Base-by-base conservation (phyloP, 1,284 basidiomycete genomes). In the Grifola frondosa region DNA sequence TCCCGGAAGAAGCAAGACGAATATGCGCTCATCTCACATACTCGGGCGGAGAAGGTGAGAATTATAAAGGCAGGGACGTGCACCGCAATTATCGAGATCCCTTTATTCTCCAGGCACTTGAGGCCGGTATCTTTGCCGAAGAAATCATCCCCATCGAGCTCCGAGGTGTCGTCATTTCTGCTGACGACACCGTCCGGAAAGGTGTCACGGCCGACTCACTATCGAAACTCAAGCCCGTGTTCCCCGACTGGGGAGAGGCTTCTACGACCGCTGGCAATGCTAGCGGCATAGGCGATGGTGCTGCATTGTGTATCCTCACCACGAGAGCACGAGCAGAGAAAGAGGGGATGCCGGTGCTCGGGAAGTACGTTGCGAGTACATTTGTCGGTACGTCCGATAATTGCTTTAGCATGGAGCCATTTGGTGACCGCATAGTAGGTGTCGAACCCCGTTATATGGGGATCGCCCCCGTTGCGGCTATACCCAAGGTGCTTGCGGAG, bases 281-380 rank as follows among this genome's bases (percentile, higher is more conserved):
- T 1, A 95, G 91, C 51, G 94, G 95, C 44, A 80, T 98, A 23
- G 93, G 93, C 9, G 96, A 99, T 64, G 96, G 96, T 42, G 96
- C 94, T 23, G 96, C 92, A 7, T 70, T 96, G 15, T 90, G 91
- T 47, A 77, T 99, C 37, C 71, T 99, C 51, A 92, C 91, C 7
- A 87, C 91, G 30, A 80, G 96, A 41, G 81, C 79, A 45, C 78
- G 81, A 34, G 96, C 96, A 15, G 80, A 90, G 67, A 80, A 81
- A 62, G 84, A 93, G 52, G 91, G 88, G 23, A 80, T 96, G 71
- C 80, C 89, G 22, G 83, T 99, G 54, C 54, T 97, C 26, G 96
- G 82, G 42, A 98, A 98, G 72, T 98, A 85, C 71, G 82, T 92
- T 42, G 80, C 82, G 34, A 84, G 80, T 47, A 73, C 86, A 11